A percentile compares a stretch with the other conserved stretches of the same genome.
Conservation (phyloP, 495 filamentous ascomycete species). For the Tuber indicum region DNA sequence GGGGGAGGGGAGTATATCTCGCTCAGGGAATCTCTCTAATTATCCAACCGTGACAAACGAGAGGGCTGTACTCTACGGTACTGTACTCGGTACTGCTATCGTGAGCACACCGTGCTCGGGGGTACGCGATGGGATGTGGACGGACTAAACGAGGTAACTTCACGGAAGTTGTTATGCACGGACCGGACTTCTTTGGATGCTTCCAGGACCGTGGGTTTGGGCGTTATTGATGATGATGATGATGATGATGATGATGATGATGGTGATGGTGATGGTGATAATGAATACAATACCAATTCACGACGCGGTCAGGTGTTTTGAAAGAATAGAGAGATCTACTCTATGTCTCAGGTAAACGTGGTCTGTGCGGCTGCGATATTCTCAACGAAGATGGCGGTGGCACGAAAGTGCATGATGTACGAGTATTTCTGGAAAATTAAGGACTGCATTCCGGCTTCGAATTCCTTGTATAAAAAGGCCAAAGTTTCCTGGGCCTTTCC, state of each 20-base stretch:
- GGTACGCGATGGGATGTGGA: background rate
- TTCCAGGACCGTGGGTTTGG: background rate
- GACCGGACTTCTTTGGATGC: background rate
- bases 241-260: too few relatives aligned
- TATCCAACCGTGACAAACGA: background rate
- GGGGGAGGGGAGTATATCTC: background rate
- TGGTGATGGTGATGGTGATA: background rate
- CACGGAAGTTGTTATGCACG: background rate
- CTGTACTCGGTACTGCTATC: background rate
- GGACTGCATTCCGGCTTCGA: background rate
- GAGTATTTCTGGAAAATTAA: constrained; percentile 4
- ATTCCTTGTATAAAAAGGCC: constrained; percentile 1
- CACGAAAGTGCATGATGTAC: background rate
- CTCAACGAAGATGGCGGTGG: background rate
- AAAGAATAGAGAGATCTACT: background rate
- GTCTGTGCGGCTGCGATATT: background rate
- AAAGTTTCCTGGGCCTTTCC: background rate
- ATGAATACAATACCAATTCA: background rate
- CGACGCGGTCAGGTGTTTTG: background rate
- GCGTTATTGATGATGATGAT: background rate
- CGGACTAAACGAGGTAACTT: background rate
- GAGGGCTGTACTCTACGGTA: background rate
- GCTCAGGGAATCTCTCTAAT: background rate
- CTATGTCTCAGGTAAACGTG: background rate
- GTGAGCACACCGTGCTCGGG: background rate